Evolutionary conservation across 106 monocot species (phyloP).

Genomic region (Amphibolis antarctica): DNA sequence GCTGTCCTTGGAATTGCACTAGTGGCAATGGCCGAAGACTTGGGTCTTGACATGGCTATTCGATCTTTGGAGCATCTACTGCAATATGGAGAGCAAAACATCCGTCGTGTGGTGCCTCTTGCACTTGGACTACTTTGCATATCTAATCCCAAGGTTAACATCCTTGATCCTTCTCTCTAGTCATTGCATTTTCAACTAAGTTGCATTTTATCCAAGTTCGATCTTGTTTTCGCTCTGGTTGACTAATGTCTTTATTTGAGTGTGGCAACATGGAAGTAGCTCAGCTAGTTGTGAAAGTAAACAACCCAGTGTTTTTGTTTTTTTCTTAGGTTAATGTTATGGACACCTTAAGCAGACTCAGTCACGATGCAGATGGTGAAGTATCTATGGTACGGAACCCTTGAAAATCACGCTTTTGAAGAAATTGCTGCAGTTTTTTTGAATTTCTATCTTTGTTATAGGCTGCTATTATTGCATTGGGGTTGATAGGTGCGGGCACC

Average conservation of each 20-base stretch:
- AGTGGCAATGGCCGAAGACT: slow-evolving; percentile 94
- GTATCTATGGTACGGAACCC: slow-evolving; percentile 62
- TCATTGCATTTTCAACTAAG: no score
- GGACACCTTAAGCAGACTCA: slow-evolving; percentile 93
- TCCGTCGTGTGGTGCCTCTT: slow-evolving; percentile 79
- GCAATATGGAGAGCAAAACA: slow-evolving; percentile 97
- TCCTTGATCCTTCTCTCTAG: no score
- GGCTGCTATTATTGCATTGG: slow-evolving; percentile 90
- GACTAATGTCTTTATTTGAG: no score
- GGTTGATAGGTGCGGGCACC: slow-evolving; percentile 89
- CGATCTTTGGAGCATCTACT: slow-evolving; percentile 81
- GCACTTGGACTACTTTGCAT: slow-evolving; percentile 92
- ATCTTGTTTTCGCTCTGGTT: no score
- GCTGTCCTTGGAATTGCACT: slow-evolving; percentile 97
- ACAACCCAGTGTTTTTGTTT: neutral
- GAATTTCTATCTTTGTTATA: slow-evolving; percentile 9
- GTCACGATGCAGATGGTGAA: slow-evolving; percentile 92
- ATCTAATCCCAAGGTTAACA: slow-evolving; percentile 82
- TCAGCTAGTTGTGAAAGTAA: neutral
- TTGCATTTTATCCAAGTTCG: no score
- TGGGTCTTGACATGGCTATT: slow-evolving; percentile 90
- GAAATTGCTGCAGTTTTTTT: neutral
- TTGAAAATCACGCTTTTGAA: neutral
- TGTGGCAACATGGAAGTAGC: no score
- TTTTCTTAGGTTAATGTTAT: slow-evolving; percentile 76